Percentiles rank a stretch among this genome's conserved stretches.
Evolutionary conservation across 2,329 filamentous ascomycete species (phyloP).

Genomic region (Dichotomopilus funicola): DNA sequence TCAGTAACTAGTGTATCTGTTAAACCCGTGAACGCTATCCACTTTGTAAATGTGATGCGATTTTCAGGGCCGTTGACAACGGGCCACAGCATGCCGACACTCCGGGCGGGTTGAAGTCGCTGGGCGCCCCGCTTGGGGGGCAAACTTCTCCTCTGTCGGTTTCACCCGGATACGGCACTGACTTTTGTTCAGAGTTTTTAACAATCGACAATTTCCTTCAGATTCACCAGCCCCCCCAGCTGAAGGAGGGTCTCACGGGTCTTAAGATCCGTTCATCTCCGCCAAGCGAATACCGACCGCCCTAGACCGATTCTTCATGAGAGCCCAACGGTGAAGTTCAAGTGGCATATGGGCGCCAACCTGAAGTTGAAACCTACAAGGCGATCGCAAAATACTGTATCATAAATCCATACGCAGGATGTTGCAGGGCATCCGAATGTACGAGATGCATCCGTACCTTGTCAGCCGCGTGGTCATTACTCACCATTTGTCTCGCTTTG

Average conservation of each 20-base stretch:
- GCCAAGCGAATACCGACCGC: background rate
- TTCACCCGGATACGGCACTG: no score
- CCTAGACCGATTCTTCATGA: background rate
- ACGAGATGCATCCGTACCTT: background rate
- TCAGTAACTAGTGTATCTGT: no score
- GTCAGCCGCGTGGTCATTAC: background rate
- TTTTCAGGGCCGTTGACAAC: no score
- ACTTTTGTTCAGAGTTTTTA: no score
- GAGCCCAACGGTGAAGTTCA: conserved; percentile 1
- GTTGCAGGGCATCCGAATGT: background rate
- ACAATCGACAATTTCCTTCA: background rate
- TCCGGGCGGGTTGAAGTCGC: no score
- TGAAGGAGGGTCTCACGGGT: background rate
- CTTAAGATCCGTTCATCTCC: background rate
- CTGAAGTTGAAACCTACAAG: background rate
- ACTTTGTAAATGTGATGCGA: no score
- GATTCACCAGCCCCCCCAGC: background rate
- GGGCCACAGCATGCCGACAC: no score
- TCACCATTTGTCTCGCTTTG: background rate
- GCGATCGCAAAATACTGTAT: background rate
- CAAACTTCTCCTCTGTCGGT: no score
- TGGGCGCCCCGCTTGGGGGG: no score
- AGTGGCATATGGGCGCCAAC: background rate
- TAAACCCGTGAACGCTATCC: no score
- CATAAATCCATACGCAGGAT: background rate